These are phyloP conservation scores for Saccharomycopsis sp. DNA, from an alignment of 805 yeast species.

Conservation along the genomic window DNA sequence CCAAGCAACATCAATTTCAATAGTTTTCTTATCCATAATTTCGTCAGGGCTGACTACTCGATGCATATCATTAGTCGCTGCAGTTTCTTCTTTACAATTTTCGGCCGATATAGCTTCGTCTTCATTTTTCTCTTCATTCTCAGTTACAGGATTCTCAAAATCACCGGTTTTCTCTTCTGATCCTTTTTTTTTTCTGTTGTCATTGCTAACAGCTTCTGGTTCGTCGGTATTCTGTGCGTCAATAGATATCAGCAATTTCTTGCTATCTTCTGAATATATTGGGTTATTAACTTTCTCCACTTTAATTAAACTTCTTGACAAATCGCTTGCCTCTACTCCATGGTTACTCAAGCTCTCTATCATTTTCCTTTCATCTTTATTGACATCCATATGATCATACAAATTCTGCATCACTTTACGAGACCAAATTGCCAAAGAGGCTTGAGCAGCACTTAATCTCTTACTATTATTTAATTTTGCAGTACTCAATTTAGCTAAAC, in stretches of 20 bases:
- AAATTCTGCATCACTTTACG: conserved; percentile 60
- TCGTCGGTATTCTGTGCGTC: conserved; percentile 16
- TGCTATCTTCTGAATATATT: conserved; percentile 26
- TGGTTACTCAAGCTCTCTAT: conserved; percentile 79
- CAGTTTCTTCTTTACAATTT: conserved; percentile 24
- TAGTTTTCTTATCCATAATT: conserved; percentile 28
- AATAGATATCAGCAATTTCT: conserved; percentile 12
- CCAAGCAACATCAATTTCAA: conserved; percentile 83
- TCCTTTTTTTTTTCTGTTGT: conserved; percentile 19
- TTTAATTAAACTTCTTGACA: conserved; percentile 54
- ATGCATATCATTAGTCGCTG: conserved; percentile 6
- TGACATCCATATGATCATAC: conserved; percentile 74
- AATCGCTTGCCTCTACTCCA: conserved; percentile 69
- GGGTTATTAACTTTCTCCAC: conserved; percentile 48
- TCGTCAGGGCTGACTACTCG: conserved; percentile 29
- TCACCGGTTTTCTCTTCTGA: background rate
- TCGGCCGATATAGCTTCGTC: background rate
- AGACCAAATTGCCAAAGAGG: conserved; percentile 81
- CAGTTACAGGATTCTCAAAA: conserved; percentile 7
- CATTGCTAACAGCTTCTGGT: conserved; percentile 15
- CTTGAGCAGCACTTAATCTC: conserved; percentile 59
- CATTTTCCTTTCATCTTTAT: conserved; percentile 76
- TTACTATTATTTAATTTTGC: conserved; percentile 43
- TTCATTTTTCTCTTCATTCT: background rate
- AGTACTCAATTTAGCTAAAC: conserved; percentile 50